A percentile compares a stretch with the other conserved stretches of the same genome.
These are phyloP conservation scores for Wallacemonas sp. DNA, from an alignment of 208 protist species.

Conservation along the genomic window DNA sequence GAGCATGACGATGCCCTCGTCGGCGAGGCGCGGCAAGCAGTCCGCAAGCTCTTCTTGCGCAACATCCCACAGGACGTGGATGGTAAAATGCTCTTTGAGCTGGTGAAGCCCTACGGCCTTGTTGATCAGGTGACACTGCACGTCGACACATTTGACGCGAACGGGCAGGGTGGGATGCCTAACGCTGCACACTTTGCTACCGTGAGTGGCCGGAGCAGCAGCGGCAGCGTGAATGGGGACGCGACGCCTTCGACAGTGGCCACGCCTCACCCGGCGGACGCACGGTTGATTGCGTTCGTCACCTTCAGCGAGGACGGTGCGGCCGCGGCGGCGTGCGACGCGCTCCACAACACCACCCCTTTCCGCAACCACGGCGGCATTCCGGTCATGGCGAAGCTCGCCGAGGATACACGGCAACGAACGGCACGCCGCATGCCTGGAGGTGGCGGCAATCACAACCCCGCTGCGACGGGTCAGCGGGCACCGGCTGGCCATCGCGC, in stretches of 20 bases:
- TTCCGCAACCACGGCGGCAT: slow-evolving; percentile 29
- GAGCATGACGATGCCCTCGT: slow-evolving; percentile 65
- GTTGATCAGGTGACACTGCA: slow-evolving; percentile 52
- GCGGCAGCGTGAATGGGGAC: not conserved
- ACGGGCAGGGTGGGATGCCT: not conserved
- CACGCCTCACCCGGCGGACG: not conserved
- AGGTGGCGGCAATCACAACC: not conserved
- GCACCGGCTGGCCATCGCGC: not conserved
- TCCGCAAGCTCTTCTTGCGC: slow-evolving; percentile 77
- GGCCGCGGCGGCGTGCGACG: slow-evolving; percentile 38
- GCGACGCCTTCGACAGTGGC: not conserved
- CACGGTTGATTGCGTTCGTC: slow-evolving; percentile 66
- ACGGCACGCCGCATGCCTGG: slow-evolving; percentile 19
- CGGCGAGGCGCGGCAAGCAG: slow-evolving; percentile 43
- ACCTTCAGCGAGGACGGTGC: slow-evolving; percentile 39
- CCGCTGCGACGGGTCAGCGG: not conserved
- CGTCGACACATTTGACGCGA: slow-evolving; percentile 45
- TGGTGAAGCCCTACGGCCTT: slow-evolving; percentile 41
- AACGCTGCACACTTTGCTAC: not conserved
- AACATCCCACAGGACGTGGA: slow-evolving; percentile 65
- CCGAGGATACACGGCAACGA: slow-evolving; percentile 39
- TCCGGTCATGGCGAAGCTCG: slow-evolving; percentile 53
- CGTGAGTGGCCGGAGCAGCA: not conserved
- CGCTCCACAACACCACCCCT: slow-evolving; percentile 43
- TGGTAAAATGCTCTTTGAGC: slow-evolving; percentile 17